phyloP scores from a whole-genome alignment of 2,329 filamentous ascomycete genomes.

The Fusarium musae region DNA sequence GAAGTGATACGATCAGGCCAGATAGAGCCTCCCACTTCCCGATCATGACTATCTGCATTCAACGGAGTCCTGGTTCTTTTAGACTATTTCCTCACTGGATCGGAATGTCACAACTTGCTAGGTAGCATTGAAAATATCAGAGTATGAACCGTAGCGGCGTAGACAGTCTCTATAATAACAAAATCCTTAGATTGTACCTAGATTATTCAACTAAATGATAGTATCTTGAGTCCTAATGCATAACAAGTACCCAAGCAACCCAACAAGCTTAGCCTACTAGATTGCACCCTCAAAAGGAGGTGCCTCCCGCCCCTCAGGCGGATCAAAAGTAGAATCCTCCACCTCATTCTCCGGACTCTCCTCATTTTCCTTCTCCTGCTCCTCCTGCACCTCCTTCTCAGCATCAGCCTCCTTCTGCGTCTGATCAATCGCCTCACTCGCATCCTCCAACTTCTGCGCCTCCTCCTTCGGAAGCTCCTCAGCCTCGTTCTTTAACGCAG shows the following conservation, averaged over 20 bases:
- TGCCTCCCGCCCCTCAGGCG: background rate
- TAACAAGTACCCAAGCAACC: too few relatives aligned
- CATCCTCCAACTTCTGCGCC: background rate
- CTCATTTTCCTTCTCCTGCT: background rate
- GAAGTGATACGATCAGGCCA: background rate
- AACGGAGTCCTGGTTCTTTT: too few relatives aligned
- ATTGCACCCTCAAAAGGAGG: background rate
- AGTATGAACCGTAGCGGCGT: too few relatives aligned
- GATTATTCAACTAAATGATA: background rate
- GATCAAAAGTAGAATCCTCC: background rate
- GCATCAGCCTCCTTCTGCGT: background rate
- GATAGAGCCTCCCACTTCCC: background rate
- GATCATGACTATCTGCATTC: background rate
- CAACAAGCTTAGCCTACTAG: fast-evolving
- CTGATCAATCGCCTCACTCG: background rate
- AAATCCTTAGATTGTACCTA: background rate
- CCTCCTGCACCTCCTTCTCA: background rate
- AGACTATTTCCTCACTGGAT: too few relatives aligned
- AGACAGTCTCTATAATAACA: background rate
- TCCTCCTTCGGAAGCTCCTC: background rate
- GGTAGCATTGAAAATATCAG: too few relatives aligned
- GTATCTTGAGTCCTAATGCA: background rate
- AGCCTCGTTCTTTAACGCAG: background rate
- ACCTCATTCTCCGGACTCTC: background rate
- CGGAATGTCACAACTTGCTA: too few relatives aligned